These are phyloP conservation scores for Myxozyma lipomycoides DNA, from an alignment of 805 yeast genomes.

Conservation along the genomic window DNA sequence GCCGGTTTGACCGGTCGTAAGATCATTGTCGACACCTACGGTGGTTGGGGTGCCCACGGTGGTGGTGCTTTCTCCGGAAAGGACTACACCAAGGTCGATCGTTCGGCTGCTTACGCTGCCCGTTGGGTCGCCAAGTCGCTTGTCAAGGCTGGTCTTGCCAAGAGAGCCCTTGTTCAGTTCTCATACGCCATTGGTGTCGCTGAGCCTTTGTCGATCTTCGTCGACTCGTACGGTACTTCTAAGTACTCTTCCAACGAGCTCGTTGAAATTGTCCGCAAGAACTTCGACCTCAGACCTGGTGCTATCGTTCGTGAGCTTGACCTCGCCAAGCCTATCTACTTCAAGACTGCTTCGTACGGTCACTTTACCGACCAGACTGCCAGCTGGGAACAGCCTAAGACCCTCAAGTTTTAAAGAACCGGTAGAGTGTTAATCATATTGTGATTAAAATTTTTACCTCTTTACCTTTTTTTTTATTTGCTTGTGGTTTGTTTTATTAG, in stretches of 20 bases:
- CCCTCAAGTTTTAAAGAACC: constrained; percentile 38
- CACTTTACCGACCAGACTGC: constrained; percentile 99
- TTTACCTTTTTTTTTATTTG: neutral
- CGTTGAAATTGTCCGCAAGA: constrained; percentile 83
- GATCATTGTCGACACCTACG: constrained; percentile 98
- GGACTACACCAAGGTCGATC: constrained; percentile 99
- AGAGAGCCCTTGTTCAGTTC: constrained; percentile 96
- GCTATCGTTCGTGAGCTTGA: constrained; percentile 93
- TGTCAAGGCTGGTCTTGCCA: constrained; percentile 89
- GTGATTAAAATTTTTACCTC: neutral
- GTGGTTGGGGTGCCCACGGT: constrained; percentile 99
- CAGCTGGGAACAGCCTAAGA: constrained; percentile 95
- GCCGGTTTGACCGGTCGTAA: constrained; percentile 99
- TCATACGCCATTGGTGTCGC: constrained; percentile 99
- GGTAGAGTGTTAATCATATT: neutral
- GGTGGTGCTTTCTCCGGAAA: constrained; percentile 99
- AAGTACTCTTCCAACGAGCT: constrained; percentile 82
- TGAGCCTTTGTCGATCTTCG: constrained; percentile 96
- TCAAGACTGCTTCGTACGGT: constrained; percentile 98
- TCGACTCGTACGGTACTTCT: constrained; percentile 98
- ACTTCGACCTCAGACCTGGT: constrained; percentile 99
- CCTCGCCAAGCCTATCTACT: constrained; percentile 98
- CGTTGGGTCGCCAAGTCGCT: constrained; percentile 99
- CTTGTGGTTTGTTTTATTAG: neutral
- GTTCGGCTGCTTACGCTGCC: constrained; percentile 99